A percentile compares a stretch with the other conserved stretches of the same genome.
These are phyloP conservation scores for Arbutus unedo DNA, from an alignment of 148 eudicot genomes.

Conservation along the genomic window DNA sequence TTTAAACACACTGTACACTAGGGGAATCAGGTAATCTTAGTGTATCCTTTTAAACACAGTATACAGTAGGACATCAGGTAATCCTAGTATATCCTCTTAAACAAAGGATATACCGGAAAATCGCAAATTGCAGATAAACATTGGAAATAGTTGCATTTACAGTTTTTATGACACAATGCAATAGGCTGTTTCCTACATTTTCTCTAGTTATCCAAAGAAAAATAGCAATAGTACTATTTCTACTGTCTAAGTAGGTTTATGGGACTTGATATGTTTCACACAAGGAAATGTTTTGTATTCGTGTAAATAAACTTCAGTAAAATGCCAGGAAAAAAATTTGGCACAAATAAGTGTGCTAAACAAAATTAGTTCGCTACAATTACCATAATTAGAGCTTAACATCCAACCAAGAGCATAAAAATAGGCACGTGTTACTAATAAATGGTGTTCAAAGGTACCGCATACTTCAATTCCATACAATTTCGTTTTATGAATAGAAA, in stretches of 20 bases:
- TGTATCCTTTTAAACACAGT: too few species aligned
- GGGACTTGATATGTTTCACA: not conserved
- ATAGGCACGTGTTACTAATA: not conserved
- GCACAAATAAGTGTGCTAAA: not conserved
- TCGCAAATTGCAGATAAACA: too few species aligned
- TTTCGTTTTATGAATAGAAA: not conserved
- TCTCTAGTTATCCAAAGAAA: not conserved
- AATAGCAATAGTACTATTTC: not conserved
- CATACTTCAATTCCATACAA: not conserved
- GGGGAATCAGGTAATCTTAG: too few species aligned
- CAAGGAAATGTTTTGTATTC: too few species aligned
- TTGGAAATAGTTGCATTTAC: too few species aligned
- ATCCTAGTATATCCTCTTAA: too few species aligned
- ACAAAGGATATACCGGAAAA: too few species aligned
- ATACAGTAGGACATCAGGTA: too few species aligned
- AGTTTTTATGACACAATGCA: not conserved
- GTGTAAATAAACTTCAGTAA: too few species aligned
- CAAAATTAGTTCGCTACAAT: not conserved
- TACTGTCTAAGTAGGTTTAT: not conserved
- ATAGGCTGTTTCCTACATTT: not conserved
- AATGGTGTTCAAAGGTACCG: not conserved
- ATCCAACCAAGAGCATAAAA: not conserved
- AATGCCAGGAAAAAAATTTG: not conserved
- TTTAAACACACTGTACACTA: too few species aligned
- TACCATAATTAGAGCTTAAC: not conserved